phyloP scores from a whole-genome alignment of 257 asterid species.

The Fraxinus excelsior region DNA sequence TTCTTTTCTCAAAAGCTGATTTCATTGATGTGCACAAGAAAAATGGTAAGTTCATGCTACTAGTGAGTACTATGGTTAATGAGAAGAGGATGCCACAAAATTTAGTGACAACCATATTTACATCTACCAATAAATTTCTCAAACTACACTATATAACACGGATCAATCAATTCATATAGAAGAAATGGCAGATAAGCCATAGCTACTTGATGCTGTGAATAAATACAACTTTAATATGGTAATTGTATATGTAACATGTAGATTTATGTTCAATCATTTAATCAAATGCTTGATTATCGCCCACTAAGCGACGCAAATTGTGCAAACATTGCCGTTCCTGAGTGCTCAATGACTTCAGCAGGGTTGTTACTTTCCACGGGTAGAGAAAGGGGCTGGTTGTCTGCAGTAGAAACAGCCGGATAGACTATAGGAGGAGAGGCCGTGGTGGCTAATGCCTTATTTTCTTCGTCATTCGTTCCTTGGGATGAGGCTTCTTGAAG shows the following conservation, averaged over 20 bases:
- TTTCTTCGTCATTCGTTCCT: constrained; percentile 44
- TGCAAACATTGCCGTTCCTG: constrained; percentile 79
- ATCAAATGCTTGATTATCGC: constrained; percentile 32
- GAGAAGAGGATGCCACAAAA: background rate
- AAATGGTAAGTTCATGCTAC: background rate
- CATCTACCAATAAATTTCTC: background rate
- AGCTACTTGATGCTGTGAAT: background rate
- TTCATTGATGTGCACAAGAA: background rate
- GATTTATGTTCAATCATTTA: background rate
- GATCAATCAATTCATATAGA: background rate
- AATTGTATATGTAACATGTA: background rate
- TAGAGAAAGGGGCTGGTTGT: constrained; percentile 26
- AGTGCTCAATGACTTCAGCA: constrained; percentile 61
- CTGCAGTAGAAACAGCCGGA: constrained; percentile 19
- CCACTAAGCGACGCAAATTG: constrained; percentile 76
- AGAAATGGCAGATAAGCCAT: background rate
- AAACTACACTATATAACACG: background rate
- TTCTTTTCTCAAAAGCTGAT: background rate
- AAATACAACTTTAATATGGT: background rate
- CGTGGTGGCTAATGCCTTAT: constrained; percentile 19
- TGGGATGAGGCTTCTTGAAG: constrained; percentile 66
- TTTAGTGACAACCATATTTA: background rate
- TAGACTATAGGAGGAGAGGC: constrained; percentile 16
- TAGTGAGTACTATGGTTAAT: background rate
- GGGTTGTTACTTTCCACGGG: constrained; percentile 33